phyloP scores from a whole-genome alignment of 345 rosid species.

The Eucalyptus curtisii region DNA sequence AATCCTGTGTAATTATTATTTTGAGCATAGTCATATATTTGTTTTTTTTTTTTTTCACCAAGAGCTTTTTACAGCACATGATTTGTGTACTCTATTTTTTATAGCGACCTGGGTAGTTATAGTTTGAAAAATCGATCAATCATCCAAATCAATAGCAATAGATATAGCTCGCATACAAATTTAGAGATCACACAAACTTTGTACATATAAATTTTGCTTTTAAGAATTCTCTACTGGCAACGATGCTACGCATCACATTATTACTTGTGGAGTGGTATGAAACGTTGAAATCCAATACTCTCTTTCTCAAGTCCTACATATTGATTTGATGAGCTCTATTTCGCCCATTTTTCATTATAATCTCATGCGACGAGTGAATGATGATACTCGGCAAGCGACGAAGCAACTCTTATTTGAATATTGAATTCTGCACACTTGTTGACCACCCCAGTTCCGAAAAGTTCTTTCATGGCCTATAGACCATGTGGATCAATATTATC shows the following conservation, averaged over 20 bases:
- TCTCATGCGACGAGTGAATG: background rate
- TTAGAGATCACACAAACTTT: background rate
- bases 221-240: background rate
- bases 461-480: background rate
- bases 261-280: background rate
- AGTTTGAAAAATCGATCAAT: background rate
- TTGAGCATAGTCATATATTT: background rate
- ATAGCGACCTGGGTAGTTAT: background rate
- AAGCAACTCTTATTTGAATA: background rate
- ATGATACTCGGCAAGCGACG: background rate
- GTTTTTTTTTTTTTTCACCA: background rate
- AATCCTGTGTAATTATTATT: background rate
- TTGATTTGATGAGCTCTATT: background rate
- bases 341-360: background rate
- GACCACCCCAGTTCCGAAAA: background rate
- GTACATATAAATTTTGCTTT: background rate
- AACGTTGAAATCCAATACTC: background rate
- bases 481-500: background rate
- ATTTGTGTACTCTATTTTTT: background rate
- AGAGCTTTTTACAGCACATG: background rate
- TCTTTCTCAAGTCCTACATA: background rate
- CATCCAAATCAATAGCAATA: background rate
- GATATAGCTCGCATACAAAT: background rate
- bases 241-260: background rate
- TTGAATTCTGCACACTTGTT: background rate